Conservation (phyloP, 2,329 filamentous ascomycete genomes). For the Dactylellina leptospora region DNA sequence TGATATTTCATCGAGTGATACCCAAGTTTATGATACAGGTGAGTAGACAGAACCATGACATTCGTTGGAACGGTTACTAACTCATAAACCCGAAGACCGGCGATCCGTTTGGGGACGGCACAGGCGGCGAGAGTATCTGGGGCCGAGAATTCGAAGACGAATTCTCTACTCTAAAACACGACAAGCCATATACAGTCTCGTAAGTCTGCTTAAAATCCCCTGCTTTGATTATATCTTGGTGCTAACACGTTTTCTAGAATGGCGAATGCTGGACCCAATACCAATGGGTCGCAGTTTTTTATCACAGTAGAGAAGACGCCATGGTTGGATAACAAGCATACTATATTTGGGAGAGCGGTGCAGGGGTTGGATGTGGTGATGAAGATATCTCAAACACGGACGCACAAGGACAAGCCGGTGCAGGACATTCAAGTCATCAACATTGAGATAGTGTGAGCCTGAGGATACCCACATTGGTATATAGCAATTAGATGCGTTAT, state of each 20-base stretch:
- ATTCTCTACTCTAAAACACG: slow-evolving; percentile 87
- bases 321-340: slow-evolving; percentile 96
- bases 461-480: too few relatives aligned
- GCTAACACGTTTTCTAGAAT: slow-evolving; percentile 69
- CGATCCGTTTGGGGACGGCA: slow-evolving; percentile 86
- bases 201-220: slow-evolving; percentile 7
- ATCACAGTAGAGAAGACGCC: slow-evolving; percentile 97
- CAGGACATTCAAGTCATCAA: slow-evolving; percentile 98
- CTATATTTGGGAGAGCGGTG: slow-evolving; percentile 89
- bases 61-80: slow-evolving; percentile 70
- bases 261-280: slow-evolving; percentile 95
- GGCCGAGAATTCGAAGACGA: slow-evolving; percentile 92
- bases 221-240: neutral
- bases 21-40: slow-evolving; percentile 97
- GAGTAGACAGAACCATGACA: neutral
- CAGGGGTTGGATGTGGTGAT: slow-evolving; percentile 94
- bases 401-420: slow-evolving; percentile 90
- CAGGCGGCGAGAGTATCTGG: slow-evolving; percentile 91
- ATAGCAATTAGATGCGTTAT: too few relatives aligned
- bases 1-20: slow-evolving; percentile 96
- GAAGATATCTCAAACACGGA: slow-evolving; percentile 89
- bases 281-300: slow-evolving; percentile 97
- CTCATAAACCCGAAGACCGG: slow-evolving; percentile 95
- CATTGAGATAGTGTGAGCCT: slow-evolving; percentile 69
- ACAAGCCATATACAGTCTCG: slow-evolving; percentile 87